Base-by-base conservation (phyloP, 2,329 filamentous ascomycete species). In the Mycosphaerella arachidis region DNA sequence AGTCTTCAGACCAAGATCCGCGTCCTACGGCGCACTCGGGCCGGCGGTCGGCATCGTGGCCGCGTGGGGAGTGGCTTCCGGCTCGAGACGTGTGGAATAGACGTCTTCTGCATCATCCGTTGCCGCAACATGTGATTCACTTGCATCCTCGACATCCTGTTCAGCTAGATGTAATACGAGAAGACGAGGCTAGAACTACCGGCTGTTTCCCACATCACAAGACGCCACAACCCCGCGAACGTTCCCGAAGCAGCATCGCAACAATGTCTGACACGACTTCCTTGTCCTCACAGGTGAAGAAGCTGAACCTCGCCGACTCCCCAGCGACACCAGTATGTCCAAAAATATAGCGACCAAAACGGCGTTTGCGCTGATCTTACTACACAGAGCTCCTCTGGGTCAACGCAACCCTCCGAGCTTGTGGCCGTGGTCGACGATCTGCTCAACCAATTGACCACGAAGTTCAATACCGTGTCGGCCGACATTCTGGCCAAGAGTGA, bases 401-500 rank as follows among this genome's bases (percentile, higher is more conserved):
- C 51, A 6, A 79, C 82, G 51, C 77, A 80, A 54, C 81, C 81
- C 10, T 80, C 83, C 45, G 88, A 93, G 71, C 83, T 95, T 57
- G 87, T 86, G 1, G 85, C 85, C 6, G 90, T 92, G 1, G 88
- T 97, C 1, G 92, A 97, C 67, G 91, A 96, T 43, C 82, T 97
- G 2, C 79, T 97, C 6, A 91, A 92, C 72, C 88, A 91, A 48
- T 78, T 97, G 0, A 91, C 89, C 53, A 88, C 85, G 73, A 96
- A 96, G 73, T 96, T 97, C 74, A 87, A 89, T 18, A 85, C 84
- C 12, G 87, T 96, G 4, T 95, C 90, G 12, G 89, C 86, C 60
- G 92, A 96, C 76, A 88, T 97, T 60, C 91, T 96, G 68, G 84
- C 89, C 37, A 96, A 96, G 78, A 90, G 92, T 96, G 75, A 73